Evolutionary conservation across 495 filamentous ascomycete genomes (phyloP), one percentile per base, ranked within the genome.

Genomic region (Chlorociboria aeruginascens): DNA sequence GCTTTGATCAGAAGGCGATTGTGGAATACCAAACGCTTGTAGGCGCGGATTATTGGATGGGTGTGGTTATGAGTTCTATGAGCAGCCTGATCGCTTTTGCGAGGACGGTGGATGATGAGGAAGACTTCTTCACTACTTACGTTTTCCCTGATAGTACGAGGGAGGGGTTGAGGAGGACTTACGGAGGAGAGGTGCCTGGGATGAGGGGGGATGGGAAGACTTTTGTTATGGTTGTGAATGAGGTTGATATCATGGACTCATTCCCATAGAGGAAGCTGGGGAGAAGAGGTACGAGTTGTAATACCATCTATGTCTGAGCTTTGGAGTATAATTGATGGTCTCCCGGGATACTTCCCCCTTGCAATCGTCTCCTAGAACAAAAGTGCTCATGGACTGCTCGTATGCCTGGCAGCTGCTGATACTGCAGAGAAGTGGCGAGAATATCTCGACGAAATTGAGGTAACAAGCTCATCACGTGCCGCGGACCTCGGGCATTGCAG

Each of bases 1-100:
- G 9, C 8, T 52, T 52, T 33, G 50, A 52, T 47, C 20, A 52
- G 37, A 47, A 43, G 25, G 50, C 43, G 8, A 43, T 48, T 28
- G 37, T 52, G 14, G 50, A 52, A 13, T 48, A 42, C 29, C 29
- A 47, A 11, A 35, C 32, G 3, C 32, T 52, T 4, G 31, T 42
- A 3, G 8, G 43, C n/a, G 48, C 50, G 7, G 37, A 34, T 10
- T 47, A 32, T 14, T 47, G 28, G 14, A 30, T 47, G 36, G 44
- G 50, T 8, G 13, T 43, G 10, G 20, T 43, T 11, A 46, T 28
- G 37, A 32, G 17, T 20, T 34, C 50, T 8, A 40, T 52, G 32
- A 47, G 43, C 3, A 14, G 20, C 16, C 29, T 52, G 3, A 43
- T 52, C 2, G 50, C 50, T 8, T 52, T 42, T 47, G 43, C 33